Percentiles rank a stretch among this genome's conserved stretches.
These are phyloP conservation scores for Licmophora abbreviata DNA, from an alignment of 108 stramenopile species.

Conservation along the genomic window DNA sequence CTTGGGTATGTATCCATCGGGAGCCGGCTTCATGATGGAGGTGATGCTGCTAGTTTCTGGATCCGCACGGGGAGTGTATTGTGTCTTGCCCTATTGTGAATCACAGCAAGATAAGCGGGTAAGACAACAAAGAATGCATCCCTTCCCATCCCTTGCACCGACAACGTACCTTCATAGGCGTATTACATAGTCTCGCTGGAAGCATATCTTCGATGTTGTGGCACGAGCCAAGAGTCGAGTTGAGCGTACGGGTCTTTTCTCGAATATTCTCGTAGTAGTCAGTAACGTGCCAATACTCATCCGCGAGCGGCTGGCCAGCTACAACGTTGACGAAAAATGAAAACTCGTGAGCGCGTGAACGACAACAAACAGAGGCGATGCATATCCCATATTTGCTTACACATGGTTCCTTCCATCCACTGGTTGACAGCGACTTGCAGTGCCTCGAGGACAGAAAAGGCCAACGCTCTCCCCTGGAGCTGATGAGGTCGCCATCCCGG, in stretches of 20 bases:
- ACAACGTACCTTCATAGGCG: slow-evolving; percentile 43
- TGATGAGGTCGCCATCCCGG: slow-evolving; percentile 76
- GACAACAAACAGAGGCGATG: background rate
- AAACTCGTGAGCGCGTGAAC: slow-evolving; percentile 3
- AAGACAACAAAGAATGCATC: slow-evolving; percentile 12
- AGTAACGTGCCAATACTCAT: slow-evolving; percentile 67
- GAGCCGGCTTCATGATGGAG: slow-evolving; percentile 36
- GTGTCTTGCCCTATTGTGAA: slow-evolving; percentile 26
- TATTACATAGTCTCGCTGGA: slow-evolving; percentile 43
- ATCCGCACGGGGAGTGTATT: slow-evolving; percentile 71
- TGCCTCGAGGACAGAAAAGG: slow-evolving; percentile 44
- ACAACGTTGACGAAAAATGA: background rate
- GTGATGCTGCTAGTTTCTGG: slow-evolving; percentile 40
- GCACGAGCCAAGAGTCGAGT: slow-evolving; percentile 30
- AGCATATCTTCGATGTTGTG: slow-evolving; percentile 25
- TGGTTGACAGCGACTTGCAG: slow-evolving; percentile 49
- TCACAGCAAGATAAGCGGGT: background rate
- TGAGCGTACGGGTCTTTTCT: slow-evolving; percentile 23
- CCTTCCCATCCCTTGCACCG: background rate
- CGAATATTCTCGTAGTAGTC: slow-evolving; percentile 55
- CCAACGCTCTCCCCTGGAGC: slow-evolving; percentile 52
- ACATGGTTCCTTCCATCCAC: slow-evolving; percentile 64
- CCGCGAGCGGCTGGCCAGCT: slow-evolving; percentile 71
- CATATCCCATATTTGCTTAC: slow-evolving; percentile 1
- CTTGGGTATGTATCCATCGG: slow-evolving; percentile 29